Base-by-base conservation (phyloP, 1,139 yeast species). In the Candida sojae region DNA sequence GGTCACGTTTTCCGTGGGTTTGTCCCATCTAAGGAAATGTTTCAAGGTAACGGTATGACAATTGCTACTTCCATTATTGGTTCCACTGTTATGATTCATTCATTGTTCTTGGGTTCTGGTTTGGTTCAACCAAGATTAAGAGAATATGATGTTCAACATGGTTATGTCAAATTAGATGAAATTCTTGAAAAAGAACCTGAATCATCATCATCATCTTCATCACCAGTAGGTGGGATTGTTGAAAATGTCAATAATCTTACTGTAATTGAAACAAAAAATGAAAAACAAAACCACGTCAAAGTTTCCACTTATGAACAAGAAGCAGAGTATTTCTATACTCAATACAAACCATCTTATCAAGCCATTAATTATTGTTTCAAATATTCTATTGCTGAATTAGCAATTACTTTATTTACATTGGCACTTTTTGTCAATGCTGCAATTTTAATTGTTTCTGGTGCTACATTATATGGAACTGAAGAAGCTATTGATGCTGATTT, bases 41-140 rank as follows among this genome's bases (percentile, higher is more conserved):
- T 88, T 52, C 71, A 78, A 44, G 81, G 83, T 10, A 72, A 72
- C 47, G 93, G 95, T 6, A 69, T 88, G 61, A 83, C 88, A 52
- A 80, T 84, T 42, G 88, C 93, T 5, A 84, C 90, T 25, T 86
- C 92, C 13, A 82, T 88, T 56, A 71, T 88, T 42, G 95, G 95
- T 33, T 88, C 91, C 39, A 86, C 93, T 0, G 92, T 86, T 8
- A 87, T 87, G 95, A 92, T 93, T 5, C 93, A 86, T 60, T 84
- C 90, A 0, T 71, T 87, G 49, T 86, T 82, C 57, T 71, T 87
- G 49, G 93, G 93, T 1, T 84, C 91, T 0, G 89, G 89, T 5
- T 74, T 87, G 44, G 93, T 86, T 2, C 91, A 86, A 57, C 84
- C 92, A n/a, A 73, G 95, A 57, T 68, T 84, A 50, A 80, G 83